phyloP scores from a whole-genome alignment of 2,329 filamentous ascomycete genomes.

The Exophiala sp. region DNA sequence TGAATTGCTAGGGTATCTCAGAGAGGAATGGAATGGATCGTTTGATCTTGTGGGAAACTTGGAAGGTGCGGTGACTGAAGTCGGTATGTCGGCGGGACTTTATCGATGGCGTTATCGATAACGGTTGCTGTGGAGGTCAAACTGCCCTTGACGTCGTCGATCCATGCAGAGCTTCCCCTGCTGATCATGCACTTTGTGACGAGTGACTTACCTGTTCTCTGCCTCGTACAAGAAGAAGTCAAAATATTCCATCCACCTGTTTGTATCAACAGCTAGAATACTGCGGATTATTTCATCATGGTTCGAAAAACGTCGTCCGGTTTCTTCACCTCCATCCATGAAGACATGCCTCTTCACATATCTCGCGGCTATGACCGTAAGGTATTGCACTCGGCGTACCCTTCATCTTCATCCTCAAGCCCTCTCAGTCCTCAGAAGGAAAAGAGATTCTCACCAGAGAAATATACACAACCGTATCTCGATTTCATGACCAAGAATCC shows the following conservation, averaged over 20 bases:
- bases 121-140: background rate
- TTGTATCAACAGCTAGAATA: background rate
- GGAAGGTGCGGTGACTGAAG: too few species aligned
- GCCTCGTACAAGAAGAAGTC: background rate
- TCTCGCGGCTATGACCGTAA: conserved; percentile 26
- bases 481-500: conserved; percentile 86
- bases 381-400: conserved; percentile 18
- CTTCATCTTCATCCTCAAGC: conserved; percentile 6
- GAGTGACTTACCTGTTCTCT: background rate
- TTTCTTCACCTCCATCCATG: conserved; percentile 26
- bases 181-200: background rate
- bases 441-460: conserved; percentile 43
- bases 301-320: conserved; percentile 30
- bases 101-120: background rate
- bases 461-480: conserved; percentile 79
- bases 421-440: conserved; percentile 1
- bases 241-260: background rate
- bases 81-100: too few species aligned
- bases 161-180: background rate
- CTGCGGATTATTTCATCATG: conserved; percentile 18
- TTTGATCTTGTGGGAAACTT: too few species aligned
- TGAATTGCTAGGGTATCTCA: background rate
- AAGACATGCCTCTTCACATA: conserved; percentile 26
- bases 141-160: background rate
- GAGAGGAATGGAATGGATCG: background rate